Conservation (phyloP, 202 grass and related monocot genomes). For the Bolboschoenoplectus hybrid region DNA sequence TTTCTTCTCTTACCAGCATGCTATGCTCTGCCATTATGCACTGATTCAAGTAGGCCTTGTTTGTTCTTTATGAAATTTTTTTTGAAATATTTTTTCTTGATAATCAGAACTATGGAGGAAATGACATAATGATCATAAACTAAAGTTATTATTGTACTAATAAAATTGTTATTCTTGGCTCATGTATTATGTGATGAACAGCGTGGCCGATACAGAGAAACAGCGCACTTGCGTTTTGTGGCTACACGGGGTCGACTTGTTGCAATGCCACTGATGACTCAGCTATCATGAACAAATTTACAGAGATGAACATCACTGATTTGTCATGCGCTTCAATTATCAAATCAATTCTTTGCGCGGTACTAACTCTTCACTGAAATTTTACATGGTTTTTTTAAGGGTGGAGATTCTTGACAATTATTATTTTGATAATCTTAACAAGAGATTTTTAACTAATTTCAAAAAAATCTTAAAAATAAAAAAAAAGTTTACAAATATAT, state of each 20-base stretch:
- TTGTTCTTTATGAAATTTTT: background rate
- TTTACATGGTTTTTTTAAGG: background rate
- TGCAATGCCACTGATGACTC: constrained; percentile 80
- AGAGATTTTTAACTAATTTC: no score
- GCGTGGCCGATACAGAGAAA: constrained; percentile 19
- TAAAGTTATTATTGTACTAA: background rate
- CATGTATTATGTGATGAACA: background rate
- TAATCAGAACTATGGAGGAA: background rate
- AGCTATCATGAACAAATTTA: constrained; percentile 54
- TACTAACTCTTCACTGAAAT: constrained; percentile 24
- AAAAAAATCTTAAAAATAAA: no score
- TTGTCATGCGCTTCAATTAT: constrained; percentile 66
- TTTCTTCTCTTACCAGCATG: constrained; percentile 45
- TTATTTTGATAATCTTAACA: no score
- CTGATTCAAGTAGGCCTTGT: constrained; percentile 56
- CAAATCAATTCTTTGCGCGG: constrained; percentile 80
- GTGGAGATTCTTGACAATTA: no score
- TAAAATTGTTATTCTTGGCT: background rate
- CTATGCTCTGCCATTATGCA: constrained; percentile 65
- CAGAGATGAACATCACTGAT: constrained; percentile 78
- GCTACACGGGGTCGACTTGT: constrained; percentile 70
- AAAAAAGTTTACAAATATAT: no score
- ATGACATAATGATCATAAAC: background rate
- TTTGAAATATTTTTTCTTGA: background rate
- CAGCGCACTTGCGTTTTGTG: constrained; percentile 54